Percentiles rank a stretch among this genome's conserved stretches.
Evolutionary conservation across 2,329 filamentous ascomycete genomes (phyloP).

Genomic region (Fusarium sp.): DNA sequence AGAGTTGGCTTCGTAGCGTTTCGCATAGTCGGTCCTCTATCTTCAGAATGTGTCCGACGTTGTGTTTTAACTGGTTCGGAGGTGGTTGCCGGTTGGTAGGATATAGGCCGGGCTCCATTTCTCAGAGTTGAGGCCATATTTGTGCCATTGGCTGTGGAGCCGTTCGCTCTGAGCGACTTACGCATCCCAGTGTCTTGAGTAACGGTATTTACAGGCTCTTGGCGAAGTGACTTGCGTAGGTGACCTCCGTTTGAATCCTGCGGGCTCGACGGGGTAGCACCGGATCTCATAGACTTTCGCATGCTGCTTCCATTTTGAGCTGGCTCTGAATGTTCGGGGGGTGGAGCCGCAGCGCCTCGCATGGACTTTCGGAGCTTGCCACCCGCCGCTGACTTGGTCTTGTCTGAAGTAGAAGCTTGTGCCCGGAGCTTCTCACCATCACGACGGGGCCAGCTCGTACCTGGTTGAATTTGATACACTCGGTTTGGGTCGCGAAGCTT

Average conservation of each 20-base stretch:
- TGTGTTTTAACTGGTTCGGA: constrained; percentile 32
- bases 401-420: background rate
- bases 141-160: constrained; percentile 10
- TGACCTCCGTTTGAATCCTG: constrained; percentile 27
- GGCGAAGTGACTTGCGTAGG: constrained; percentile 41
- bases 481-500: constrained; percentile 40
- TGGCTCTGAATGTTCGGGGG: constrained; percentile 16
- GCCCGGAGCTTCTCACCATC: constrained; percentile 21
- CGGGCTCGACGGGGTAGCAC: constrained; percentile 11
- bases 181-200: constrained; percentile 35
- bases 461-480: constrained; percentile 56
- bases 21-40: constrained; percentile 35
- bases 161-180: constrained; percentile 41
- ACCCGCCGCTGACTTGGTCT: constrained; percentile 2
- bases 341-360: constrained; percentile 51
- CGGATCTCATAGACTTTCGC: constrained; percentile 51
- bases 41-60: constrained; percentile 44
- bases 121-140: constrained; percentile 7
- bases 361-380: constrained; percentile 61
- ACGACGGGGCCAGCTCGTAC: constrained; percentile 46
- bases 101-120: constrained; percentile 44
- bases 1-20: constrained; percentile 52
- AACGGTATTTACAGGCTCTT: constrained; percentile 22
- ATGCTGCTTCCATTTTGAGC: constrained; percentile 44
- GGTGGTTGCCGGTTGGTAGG: constrained; percentile 46